phyloP scores from a whole-genome alignment of 192 early-diverging fungal species.

The Linnemannia schmuckeri region DNA sequence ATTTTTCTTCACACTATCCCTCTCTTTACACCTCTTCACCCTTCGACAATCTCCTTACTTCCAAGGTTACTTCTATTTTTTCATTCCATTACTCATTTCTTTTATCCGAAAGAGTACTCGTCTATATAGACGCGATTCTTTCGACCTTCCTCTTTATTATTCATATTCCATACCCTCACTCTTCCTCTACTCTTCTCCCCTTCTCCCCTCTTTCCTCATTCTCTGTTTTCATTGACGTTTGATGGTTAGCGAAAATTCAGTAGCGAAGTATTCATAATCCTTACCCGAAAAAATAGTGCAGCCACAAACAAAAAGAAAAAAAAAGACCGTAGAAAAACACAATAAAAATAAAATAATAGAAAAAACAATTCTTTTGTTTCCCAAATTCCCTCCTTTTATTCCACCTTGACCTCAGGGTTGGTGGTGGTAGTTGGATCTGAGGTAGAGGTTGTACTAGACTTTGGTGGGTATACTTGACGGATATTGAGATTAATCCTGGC shows the following conservation, averaged over 20 bases:
- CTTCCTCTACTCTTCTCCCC: neutral
- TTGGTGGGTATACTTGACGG: constrained; percentile 78
- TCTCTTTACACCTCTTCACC: neutral
- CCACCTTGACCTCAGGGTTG: too few species aligned
- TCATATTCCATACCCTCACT: neutral
- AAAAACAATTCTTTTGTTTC: too few species aligned
- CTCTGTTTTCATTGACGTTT: neutral
- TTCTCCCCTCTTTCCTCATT: neutral
- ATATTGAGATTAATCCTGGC: constrained; percentile 94
- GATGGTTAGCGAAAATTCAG: neutral
- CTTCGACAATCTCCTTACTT: neutral
- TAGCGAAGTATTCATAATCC: neutral
- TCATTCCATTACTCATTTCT: neutral
- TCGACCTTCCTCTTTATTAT: neutral
- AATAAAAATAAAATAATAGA: too few species aligned
- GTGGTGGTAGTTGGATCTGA: too few species aligned
- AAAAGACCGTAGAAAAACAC: neutral
- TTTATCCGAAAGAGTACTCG: neutral
- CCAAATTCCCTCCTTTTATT: too few species aligned
- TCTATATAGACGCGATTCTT: neutral
- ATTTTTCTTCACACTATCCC: neutral
- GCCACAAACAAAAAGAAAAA: neutral
- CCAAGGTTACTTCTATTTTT: neutral
- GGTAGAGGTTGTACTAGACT: neutral
- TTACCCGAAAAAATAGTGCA: neutral